A percentile compares a stretch with the other conserved stretches of the same genome.
Conservation (phyloP, 1,284 basidiomycete genomes). For the Macrocystidia cucumis region DNA sequence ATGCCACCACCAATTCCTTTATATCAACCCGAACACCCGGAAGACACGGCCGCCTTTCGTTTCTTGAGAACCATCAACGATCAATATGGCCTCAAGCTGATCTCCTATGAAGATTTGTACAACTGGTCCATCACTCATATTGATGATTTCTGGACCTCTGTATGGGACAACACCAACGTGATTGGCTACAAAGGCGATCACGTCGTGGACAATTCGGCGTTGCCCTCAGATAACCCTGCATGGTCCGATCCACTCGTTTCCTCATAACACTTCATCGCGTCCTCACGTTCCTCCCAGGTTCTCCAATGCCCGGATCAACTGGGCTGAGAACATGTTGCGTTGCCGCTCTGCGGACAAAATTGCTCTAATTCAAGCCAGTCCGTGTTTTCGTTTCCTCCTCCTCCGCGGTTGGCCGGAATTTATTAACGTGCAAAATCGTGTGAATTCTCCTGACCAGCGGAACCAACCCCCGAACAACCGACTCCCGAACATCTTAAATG, state of each 20-base stretch:
- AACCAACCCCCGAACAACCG: constrained; percentile 46
- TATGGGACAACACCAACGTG: constrained; percentile 70
- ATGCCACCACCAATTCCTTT: constrained; percentile 23
- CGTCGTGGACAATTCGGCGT: constrained; percentile 51
- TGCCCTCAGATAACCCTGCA: constrained; percentile 64
- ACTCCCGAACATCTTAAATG: constrained; percentile 37
- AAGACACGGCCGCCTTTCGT: constrained; percentile 42
- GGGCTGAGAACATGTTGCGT: constrained; percentile 82
- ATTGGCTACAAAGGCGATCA: constrained; percentile 54
- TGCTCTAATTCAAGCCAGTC: constrained; percentile 75
- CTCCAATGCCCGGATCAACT: constrained; percentile 63
- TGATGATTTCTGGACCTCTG: constrained; percentile 66
- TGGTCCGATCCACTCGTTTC: constrained; percentile 42
- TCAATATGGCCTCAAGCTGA: constrained; percentile 38
- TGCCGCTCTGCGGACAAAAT: constrained; percentile 48
- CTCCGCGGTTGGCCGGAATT: constrained; percentile 7
- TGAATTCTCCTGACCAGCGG: constrained; percentile 33
- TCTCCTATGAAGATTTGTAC: constrained; percentile 63
- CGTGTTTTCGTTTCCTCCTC: constrained; percentile 19
- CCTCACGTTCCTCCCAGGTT: constrained; percentile 40
- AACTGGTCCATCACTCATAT: constrained; percentile 62
- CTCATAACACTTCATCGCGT: too few species aligned
- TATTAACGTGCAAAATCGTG: constrained; percentile 6
- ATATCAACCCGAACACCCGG: constrained; percentile 41
- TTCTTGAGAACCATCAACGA: constrained; percentile 55